Percentiles rank a stretch among this genome's conserved stretches.
These are phyloP conservation scores for Detonula confervacea DNA, from an alignment of 352 stramenopile genomes.

Conservation along the genomic window DNA sequence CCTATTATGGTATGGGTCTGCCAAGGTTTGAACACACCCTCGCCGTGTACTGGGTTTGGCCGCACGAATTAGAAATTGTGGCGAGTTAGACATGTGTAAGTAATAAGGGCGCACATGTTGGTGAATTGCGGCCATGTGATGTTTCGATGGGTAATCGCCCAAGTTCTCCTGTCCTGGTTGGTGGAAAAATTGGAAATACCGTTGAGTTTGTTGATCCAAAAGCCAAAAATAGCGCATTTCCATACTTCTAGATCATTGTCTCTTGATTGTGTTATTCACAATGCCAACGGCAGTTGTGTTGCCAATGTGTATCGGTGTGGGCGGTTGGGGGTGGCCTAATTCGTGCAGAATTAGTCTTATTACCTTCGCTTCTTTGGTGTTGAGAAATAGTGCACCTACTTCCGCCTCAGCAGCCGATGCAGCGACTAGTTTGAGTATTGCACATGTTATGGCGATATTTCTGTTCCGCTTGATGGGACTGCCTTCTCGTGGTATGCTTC, in stretches of 20 bases:
- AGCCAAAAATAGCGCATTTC: slow-evolving; percentile 14
- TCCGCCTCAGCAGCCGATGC: not conserved
- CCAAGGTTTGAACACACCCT: slow-evolving; percentile 11
- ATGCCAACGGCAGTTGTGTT: slow-evolving; percentile 1
- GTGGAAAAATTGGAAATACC: not conserved
- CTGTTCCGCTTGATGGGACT: slow-evolving; percentile 8
- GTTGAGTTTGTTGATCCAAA: not conserved
- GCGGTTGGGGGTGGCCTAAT: slow-evolving; percentile 7
- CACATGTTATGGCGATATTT: slow-evolving; percentile 14
- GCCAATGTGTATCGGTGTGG: not conserved
- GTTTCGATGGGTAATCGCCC: not conserved
- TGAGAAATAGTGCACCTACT: slow-evolving; percentile 18
- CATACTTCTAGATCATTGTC: not conserved
- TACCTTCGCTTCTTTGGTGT: not conserved
- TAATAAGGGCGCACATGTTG: slow-evolving; percentile 1
- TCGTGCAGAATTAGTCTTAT: not conserved
- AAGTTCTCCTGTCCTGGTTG: not conserved
- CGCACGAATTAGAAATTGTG: not conserved
- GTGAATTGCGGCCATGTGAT: not conserved
- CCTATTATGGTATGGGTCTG: not conserved
- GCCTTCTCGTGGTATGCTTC: not conserved
- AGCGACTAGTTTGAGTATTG: slow-evolving; percentile 22
- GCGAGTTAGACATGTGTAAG: not conserved
- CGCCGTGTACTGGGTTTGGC: not conserved
- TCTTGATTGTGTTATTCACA: not conserved